Conservation (phyloP, 176 grass and related monocot species). For the Elymus sibiricus region DNA sequence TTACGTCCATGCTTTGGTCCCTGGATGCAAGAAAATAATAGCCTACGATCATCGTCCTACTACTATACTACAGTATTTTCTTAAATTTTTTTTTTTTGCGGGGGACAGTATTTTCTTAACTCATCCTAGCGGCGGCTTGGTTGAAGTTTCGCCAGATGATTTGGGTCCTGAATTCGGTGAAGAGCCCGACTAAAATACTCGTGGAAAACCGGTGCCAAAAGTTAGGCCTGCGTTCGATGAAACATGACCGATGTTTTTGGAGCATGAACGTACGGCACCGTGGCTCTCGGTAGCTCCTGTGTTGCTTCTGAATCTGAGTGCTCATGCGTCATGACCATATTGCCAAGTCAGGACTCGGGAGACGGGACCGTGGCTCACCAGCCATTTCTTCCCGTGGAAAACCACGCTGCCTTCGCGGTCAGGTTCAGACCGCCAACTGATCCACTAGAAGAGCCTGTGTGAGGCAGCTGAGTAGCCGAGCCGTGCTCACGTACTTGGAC, state of each 20-base stretch:
- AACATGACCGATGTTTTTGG: not conserved
- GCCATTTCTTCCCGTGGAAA: not conserved
- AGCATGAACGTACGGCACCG: too few relatives aligned
- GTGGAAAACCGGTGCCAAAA: not conserved
- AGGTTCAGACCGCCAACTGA: not conserved
- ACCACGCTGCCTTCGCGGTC: not conserved
- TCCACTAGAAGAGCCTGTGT: not conserved
- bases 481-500: not conserved
- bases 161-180: not conserved
- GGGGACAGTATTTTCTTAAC: not conserved
- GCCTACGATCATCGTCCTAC: not conserved
- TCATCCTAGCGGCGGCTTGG: not conserved
- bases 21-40: not conserved
- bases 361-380: not conserved
- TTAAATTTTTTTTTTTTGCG: too few relatives aligned
- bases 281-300: not conserved
- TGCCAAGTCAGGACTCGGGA: not conserved
- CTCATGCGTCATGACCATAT: not conserved
- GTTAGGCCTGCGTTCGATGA: not conserved
- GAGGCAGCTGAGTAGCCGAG: not conserved
- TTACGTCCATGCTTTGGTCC: constrained; percentile 17
- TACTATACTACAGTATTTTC: not conserved
- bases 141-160: constrained; percentile 18
- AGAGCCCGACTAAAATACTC: not conserved
- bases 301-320: not conserved